Percentiles rank a stretch among this genome's conserved stretches.
Conservation (phyloP, 2,329 filamentous ascomycete genomes). For the Cordyceps javanica region DNA sequence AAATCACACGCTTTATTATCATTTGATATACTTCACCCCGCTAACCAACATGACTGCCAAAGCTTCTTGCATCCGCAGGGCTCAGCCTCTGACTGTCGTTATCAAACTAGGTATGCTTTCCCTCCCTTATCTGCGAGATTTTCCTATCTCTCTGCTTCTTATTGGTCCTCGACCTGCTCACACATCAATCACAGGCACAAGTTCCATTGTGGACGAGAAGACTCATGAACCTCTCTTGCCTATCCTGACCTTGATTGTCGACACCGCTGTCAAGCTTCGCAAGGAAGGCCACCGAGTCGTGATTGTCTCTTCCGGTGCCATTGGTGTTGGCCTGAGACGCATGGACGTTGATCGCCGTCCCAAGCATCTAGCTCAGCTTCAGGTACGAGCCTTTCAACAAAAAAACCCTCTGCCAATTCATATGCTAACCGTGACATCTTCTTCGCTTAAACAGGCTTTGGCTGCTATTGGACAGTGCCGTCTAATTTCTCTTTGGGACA, state of each 20-base stretch:
- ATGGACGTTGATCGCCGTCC: slow-evolving; percentile 86
- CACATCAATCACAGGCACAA: slow-evolving; percentile 62
- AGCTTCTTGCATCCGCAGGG: slow-evolving; percentile 14
- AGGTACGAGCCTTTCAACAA: slow-evolving; percentile 29
- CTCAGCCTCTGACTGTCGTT: slow-evolving; percentile 62
- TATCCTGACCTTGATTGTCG: slow-evolving; percentile 85
- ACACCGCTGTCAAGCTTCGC: slow-evolving; percentile 80
- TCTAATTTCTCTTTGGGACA: slow-evolving; percentile 93
- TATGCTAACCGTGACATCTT: background rate
- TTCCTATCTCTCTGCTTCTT: background rate
- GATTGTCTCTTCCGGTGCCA: slow-evolving; percentile 94
- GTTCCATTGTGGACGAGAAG: slow-evolving; percentile 96
- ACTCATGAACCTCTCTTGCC: slow-evolving; percentile 91
- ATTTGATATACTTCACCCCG: slow-evolving; percentile 3
- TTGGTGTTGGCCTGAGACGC: slow-evolving; percentile 83
- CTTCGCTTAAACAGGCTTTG: slow-evolving; percentile 52
- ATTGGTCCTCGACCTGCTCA: background rate
- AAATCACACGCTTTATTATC: slow-evolving; percentile 12
- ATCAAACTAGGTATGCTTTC: slow-evolving; percentile 72
- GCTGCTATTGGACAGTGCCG: slow-evolving; percentile 95
- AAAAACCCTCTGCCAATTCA: background rate
- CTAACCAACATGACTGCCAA: slow-evolving; percentile 14
- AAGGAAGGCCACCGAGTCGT: slow-evolving; percentile 92
- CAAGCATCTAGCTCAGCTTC: slow-evolving; percentile 83
- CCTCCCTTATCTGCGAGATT: slow-evolving; percentile 8